These are phyloP conservation scores for Diplosphaera chodatii DNA, from an alignment of 139 green algal genomes.

Conservation along the genomic window DNA sequence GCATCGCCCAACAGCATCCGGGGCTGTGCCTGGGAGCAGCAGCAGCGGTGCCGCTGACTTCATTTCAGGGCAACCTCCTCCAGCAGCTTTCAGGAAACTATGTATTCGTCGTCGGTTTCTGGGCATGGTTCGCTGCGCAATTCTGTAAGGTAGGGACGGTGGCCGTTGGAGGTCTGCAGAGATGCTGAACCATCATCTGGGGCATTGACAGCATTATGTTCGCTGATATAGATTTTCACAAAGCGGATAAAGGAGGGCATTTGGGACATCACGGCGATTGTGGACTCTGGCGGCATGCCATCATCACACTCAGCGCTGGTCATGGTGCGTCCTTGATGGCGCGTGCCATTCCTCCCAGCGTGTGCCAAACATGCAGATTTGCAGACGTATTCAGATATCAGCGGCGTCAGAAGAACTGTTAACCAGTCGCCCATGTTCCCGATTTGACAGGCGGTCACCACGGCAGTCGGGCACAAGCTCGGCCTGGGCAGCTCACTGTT, in stretches of 20 bases:
- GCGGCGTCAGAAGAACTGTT: no score
- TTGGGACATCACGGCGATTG: constrained; percentile 69
- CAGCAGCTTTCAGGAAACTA: constrained; percentile 57
- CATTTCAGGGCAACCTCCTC: not conserved
- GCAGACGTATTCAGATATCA: no score
- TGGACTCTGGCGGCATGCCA: constrained; percentile 94
- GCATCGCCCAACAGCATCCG: not conserved
- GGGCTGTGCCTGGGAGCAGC: not conserved
- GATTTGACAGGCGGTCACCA: constrained; percentile 69
- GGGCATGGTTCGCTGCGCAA: constrained; percentile 81
- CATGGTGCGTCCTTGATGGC: constrained; percentile 43
- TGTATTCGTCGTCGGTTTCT: constrained; percentile 84
- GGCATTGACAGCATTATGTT: not conserved
- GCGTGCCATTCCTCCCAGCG: no score
- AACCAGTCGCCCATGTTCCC: not conserved
- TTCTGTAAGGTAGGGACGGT: constrained; percentile 53
- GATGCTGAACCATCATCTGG: not conserved
- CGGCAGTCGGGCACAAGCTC: constrained; percentile 75
- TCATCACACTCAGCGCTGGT: constrained; percentile 93
- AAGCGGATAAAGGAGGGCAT: constrained; percentile 71
- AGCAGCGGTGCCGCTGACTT: not conserved
- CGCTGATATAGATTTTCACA: constrained; percentile 74
- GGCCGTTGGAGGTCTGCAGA: not conserved
- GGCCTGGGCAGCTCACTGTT: constrained; percentile 83
- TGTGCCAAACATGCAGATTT: no score